Conservation (phyloP, 2,329 filamentous ascomycete genomes). For the Clarireedia monteithiana region DNA sequence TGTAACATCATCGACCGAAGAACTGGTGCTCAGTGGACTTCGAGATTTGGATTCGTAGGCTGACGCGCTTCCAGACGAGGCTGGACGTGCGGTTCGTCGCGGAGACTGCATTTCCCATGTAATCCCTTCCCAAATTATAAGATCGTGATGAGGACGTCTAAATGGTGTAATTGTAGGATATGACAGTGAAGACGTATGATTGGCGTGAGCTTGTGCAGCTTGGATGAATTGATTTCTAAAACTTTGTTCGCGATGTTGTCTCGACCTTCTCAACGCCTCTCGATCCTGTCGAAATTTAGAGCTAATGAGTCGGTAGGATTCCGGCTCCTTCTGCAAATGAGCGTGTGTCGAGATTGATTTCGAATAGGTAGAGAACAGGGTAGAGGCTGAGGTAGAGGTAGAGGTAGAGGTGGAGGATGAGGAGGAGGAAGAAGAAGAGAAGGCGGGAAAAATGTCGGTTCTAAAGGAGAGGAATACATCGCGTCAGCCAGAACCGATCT, state of each 20-base stretch:
- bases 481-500: not conserved
- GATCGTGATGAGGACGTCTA: slow-evolving; percentile 1
- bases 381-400: not conserved
- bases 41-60: slow-evolving; percentile 22
- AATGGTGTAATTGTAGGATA: slow-evolving; percentile 17
- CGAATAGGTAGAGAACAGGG: not conserved
- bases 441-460: not conserved
- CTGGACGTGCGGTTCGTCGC: slow-evolving; percentile 10
- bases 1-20: slow-evolving; percentile 18
- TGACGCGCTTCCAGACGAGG: slow-evolving; percentile 16
- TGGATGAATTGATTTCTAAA: slow-evolving; percentile 3
- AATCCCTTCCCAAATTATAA: slow-evolving; percentile 5
- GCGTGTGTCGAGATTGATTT: not conserved
- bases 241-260: slow-evolving; percentile 1
- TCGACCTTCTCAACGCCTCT: not conserved
- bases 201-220: not conserved
- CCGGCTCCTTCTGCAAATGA: not conserved
- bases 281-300: slow-evolving; percentile 4
- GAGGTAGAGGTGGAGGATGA: not conserved
- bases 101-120: slow-evolving; percentile 17
- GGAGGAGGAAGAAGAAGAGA: not conserved
- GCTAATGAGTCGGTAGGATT: not conserved
- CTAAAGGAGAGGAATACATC: not conserved
- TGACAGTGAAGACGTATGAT: slow-evolving; percentile 15
- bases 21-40: slow-evolving; percentile 24